Base-by-base conservation (phyloP, 148 eudicot genomes). In the Diospyros lotus region DNA sequence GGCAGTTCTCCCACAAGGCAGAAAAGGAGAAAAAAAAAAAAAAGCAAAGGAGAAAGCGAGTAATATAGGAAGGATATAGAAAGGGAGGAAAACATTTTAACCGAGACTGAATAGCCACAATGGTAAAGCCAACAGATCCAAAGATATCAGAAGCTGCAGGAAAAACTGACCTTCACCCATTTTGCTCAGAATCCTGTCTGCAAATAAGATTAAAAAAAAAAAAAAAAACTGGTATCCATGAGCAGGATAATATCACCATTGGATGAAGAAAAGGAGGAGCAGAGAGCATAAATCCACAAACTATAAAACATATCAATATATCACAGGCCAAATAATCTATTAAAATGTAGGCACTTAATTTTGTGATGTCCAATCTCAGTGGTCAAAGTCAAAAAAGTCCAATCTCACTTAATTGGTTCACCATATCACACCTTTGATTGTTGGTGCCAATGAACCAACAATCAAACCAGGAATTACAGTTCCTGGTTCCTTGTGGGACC, bases 131-230 rank as follows among this genome's bases (percentile, higher is more conserved):
- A 13, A 39, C 6, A 18, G 40, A 59, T 62, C 59, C 18, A 38
- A 18, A 45, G 62, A 58, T 11, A 28, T 10, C 46, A 50, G 42
- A 77, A 42, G 40, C 9, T 46, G 28, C 17, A 9, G 15, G 58
- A 61, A 68, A 64, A 79, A 78, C 86, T 72, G 65, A 86, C 89
- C 90, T 84, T 87, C 90, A 62, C 90, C 90, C 87, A 87, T 87
- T 77, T 87, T 87, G 81, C 87, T 82, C 39, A 84, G 82, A 46
- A 87, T 87, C 74, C 87, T 80, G 63, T 87, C 90, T 85, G 87
- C 72, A 72, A 77, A 46, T 40, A 17, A 64, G 65, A 68, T 41
- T 9, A 69, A 8, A 4, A 41, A 43, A 14, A 51, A 69, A 8
- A 4, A 41, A 43, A 14, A 51, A 9, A 28, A 12, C 28, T 8